These are phyloP conservation scores for Ampelocalamus luodianensis DNA, from an alignment of 176 grass and related monocot genomes.

Conservation along the genomic window DNA sequence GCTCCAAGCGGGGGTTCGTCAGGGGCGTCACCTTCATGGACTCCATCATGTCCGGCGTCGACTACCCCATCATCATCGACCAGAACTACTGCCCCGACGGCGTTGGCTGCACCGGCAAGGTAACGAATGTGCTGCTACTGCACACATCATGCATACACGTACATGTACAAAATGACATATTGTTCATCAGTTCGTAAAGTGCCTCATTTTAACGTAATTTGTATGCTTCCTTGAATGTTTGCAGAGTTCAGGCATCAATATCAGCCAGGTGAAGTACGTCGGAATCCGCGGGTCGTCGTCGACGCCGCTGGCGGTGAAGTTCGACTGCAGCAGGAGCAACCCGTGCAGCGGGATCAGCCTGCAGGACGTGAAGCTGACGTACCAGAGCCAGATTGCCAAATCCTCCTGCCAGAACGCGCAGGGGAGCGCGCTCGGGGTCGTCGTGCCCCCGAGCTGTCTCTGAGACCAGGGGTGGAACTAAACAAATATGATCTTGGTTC, in stretches of 20 bases:
- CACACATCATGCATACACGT: background rate
- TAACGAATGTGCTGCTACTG: slow-evolving; percentile 18
- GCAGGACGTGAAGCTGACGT: slow-evolving; percentile 66
- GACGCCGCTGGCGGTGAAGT: slow-evolving; percentile 66
- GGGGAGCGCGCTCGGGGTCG: slow-evolving; percentile 54
- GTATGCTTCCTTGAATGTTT: background rate
- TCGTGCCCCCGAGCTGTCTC: slow-evolving; percentile 70
- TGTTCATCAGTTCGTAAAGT: no score
- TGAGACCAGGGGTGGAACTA: no score
- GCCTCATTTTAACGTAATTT: background rate
- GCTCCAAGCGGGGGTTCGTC: slow-evolving; percentile 61
- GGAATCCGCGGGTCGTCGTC: slow-evolving; percentile 69
- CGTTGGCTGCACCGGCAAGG: slow-evolving; percentile 51
- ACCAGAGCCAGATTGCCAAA: slow-evolving; percentile 39
- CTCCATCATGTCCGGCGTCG: slow-evolving; percentile 63
- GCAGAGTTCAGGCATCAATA: slow-evolving; percentile 75
- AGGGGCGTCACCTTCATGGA: slow-evolving; percentile 62
- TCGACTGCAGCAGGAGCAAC: slow-evolving; percentile 83
- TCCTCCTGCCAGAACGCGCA: slow-evolving; percentile 63
- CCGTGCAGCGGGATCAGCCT: slow-evolving; percentile 80
- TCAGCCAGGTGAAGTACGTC: slow-evolving; percentile 65
- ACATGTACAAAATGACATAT: no score
- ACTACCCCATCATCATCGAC: slow-evolving; percentile 94
- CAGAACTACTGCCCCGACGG: slow-evolving; percentile 75
- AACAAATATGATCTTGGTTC: no score